A percentile compares a stretch with the other conserved stretches of the same genome.
phyloP scores from a whole-genome alignment of 202 grass and related monocot species.

The Eragrostis tef region DNA sequence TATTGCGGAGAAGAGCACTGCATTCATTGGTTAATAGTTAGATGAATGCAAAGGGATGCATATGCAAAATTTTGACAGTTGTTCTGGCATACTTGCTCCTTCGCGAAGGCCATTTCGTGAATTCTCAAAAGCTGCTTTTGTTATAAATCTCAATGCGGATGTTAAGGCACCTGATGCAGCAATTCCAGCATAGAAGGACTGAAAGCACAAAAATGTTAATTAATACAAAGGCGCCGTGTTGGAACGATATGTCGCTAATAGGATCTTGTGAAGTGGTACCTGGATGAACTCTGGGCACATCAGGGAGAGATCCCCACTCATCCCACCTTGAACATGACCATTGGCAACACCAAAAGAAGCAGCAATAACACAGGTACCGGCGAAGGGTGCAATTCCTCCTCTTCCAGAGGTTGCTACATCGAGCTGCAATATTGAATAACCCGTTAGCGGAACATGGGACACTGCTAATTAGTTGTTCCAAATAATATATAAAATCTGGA shows the following conservation, averaged over 20 bases:
- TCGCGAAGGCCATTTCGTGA: conserved; percentile 68
- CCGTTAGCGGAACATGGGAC: background rate
- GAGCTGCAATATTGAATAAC: conserved; percentile 48
- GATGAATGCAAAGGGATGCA: background rate
- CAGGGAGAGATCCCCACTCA: conserved; percentile 73
- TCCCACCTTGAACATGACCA: conserved; percentile 76
- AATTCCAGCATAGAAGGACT: conserved; percentile 74
- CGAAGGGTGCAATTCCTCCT: conserved; percentile 66
- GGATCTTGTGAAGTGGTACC: conserved; percentile 31
- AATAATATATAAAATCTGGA: background rate
- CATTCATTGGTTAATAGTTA: conserved; percentile 8
- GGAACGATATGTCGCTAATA: background rate
- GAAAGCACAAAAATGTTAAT: conserved; percentile 5
- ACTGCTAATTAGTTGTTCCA: background rate
- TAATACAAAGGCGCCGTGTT: conserved; percentile 44
- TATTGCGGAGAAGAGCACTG: conserved; percentile 55
- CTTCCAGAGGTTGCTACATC: conserved; percentile 64
- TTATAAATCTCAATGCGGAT: conserved; percentile 64
- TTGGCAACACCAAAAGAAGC: conserved; percentile 67
- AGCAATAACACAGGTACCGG: conserved; percentile 55
- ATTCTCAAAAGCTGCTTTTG: conserved; percentile 73
- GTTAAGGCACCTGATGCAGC: conserved; percentile 72
- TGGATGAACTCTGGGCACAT: conserved; percentile 89
- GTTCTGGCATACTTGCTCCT: conserved; percentile 59
- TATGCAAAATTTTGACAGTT: background rate